phyloP scores from a whole-genome alignment of 2,329 filamentous ascomycete species.

The Nigrograna mackinnonii region DNA sequence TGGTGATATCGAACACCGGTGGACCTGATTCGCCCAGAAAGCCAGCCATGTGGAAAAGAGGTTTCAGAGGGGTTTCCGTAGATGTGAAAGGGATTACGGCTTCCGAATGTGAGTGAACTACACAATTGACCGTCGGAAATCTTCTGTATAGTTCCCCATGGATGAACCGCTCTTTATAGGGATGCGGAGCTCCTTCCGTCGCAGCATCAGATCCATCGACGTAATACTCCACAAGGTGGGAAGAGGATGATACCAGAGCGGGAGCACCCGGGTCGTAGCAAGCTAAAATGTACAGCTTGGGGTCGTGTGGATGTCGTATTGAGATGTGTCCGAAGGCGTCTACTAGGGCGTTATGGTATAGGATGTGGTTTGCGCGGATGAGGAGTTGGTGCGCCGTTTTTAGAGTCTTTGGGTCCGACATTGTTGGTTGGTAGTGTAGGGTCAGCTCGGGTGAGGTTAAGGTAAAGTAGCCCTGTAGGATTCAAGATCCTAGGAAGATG shows the following conservation, averaged over 20 bases:
- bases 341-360: constrained; percentile 54
- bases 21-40: constrained; percentile 33
- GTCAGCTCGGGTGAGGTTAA: too few relatives aligned
- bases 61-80: constrained; percentile 33
- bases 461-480: too few relatives aligned
- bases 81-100: constrained; percentile 44
- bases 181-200: constrained; percentile 38
- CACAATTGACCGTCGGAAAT: constrained; percentile 42
- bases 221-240: constrained; percentile 53
- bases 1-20: constrained; percentile 17
- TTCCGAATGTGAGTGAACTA: constrained; percentile 46
- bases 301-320: constrained; percentile 50
- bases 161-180: constrained; percentile 49
- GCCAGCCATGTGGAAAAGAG: constrained; percentile 45
- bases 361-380: constrained; percentile 52
- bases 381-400: constrained; percentile 17
- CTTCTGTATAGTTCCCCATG: constrained; percentile 44
- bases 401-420: constrained; percentile 4
- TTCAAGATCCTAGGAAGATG: too few relatives aligned
- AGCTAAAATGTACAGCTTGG: constrained; percentile 53
- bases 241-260: constrained; percentile 47
- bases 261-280: constrained; percentile 48
- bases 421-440: not conserved
- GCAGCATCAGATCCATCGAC: constrained; percentile 48
- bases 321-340: constrained; percentile 60